Percentiles rank a stretch among this genome's conserved stretches.
Conservation (phyloP, 2,329 filamentous ascomycete genomes). For the Orbilia blumenaviensis region DNA sequence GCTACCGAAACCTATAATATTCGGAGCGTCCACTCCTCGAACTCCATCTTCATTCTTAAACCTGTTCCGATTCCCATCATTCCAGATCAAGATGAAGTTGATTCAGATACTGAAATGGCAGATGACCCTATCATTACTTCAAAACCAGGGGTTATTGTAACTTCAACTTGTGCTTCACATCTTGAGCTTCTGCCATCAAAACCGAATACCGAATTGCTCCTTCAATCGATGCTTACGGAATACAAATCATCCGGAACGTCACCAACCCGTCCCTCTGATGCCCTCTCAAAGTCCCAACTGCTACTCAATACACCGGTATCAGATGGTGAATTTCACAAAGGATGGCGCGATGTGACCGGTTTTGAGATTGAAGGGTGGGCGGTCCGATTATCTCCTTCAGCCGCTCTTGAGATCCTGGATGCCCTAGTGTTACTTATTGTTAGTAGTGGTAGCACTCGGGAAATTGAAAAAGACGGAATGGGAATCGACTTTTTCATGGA, state of each 20-base stretch:
- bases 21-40: slow-evolving; percentile 57
- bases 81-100: slow-evolving; percentile 36
- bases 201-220: slow-evolving; percentile 36
- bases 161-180: slow-evolving; percentile 55
- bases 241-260: slow-evolving; percentile 27
- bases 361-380: slow-evolving; percentile 52
- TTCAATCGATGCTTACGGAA: slow-evolving; percentile 25
- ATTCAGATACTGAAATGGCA: slow-evolving; percentile 33
- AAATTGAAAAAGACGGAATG: slow-evolving; percentile 25
- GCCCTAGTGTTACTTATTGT: slow-evolving; percentile 10
- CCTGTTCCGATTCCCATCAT: slow-evolving; percentile 46
- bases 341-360: slow-evolving; percentile 54
- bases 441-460: not conserved
- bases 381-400: slow-evolving; percentile 11
- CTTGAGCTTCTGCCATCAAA: slow-evolving; percentile 56
- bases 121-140: slow-evolving; percentile 18
- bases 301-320: slow-evolving; percentile 50
- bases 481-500: slow-evolving; percentile 33
- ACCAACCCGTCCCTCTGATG: slow-evolving; percentile 7
- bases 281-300: slow-evolving; percentile 12
- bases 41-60: slow-evolving; percentile 57
- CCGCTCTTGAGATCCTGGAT: slow-evolving; percentile 17
- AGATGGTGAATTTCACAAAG: slow-evolving; percentile 54
- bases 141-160: slow-evolving; percentile 51
- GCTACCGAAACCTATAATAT: slow-evolving; percentile 56